A percentile compares a stretch with the other conserved stretches of the same genome.
phyloP scores from a whole-genome alignment of 306 rosid genomes.

The Calophaca sinica region DNA sequence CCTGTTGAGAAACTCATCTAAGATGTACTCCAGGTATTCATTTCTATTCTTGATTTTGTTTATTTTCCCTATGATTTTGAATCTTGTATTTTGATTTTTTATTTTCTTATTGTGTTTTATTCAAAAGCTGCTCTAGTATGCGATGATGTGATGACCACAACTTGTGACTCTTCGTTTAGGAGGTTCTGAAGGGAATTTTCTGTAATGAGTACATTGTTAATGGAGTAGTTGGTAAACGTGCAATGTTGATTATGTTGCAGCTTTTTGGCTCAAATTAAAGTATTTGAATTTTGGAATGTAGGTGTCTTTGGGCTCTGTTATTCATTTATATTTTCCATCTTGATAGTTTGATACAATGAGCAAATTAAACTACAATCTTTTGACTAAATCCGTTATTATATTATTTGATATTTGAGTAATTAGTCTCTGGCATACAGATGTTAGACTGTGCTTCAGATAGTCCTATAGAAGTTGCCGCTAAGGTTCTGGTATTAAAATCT shows the following conservation, averaged over 20 bases:
- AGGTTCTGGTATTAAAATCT: conserved; percentile 9
- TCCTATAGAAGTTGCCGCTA: conserved; percentile 1
- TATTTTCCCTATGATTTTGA: background rate
- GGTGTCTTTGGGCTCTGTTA: background rate
- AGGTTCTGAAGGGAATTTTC: background rate
- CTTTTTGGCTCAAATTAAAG: background rate
- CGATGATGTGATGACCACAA: background rate
- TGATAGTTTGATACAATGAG: background rate
- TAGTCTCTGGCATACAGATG: background rate
- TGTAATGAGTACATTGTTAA: background rate
- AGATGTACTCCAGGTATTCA: conserved; percentile 30
- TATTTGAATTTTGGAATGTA: background rate
- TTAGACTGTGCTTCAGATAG: background rate
- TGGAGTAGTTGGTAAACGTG: background rate
- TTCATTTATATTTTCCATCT: conserved; percentile 2
- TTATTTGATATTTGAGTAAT: too few relatives aligned
- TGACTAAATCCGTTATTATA: background rate
- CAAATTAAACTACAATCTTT: background rate
- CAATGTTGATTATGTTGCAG: background rate
- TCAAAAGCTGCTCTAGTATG: background rate
- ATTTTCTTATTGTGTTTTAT: background rate
- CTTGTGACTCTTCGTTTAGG: background rate
- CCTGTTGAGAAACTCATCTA: conserved; percentile 21
- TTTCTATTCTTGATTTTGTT: conserved; percentile 12
- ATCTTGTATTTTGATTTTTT: conserved; percentile 9